Conservation (phyloP, 2,329 filamentous ascomycete species). For the Aspergillus sclerotialis region DNA sequence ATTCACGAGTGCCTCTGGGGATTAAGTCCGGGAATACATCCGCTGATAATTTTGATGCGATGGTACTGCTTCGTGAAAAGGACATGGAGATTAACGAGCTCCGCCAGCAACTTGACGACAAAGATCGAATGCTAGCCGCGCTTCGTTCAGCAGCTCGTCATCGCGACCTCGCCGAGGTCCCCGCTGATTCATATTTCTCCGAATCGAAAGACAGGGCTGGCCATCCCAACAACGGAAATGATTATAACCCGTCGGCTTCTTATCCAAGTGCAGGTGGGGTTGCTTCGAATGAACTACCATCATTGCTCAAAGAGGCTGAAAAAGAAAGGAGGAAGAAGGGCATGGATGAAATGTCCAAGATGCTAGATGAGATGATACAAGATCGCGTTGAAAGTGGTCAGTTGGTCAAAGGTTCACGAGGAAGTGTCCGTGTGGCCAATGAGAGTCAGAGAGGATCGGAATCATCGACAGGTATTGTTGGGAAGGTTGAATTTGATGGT, state of each 20-base stretch:
- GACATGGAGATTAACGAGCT: conserved; percentile 89
- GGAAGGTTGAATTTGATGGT: conserved; percentile 16
- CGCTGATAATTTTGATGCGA: conserved; percentile 71
- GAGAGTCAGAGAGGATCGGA: conserved; percentile 30
- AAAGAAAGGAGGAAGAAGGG: conserved; percentile 51
- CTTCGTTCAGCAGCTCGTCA: conserved; percentile 79
- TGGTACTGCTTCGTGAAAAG: conserved; percentile 72
- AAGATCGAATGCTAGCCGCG: conserved; percentile 86
- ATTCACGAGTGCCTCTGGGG: conserved; percentile 75
- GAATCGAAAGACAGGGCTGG: conserved; percentile 23
- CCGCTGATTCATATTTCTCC: conserved; percentile 26
- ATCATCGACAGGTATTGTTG: conserved; percentile 17
- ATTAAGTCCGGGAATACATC: conserved; percentile 60
- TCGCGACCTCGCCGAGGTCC: conserved; percentile 68
- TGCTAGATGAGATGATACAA: conserved; percentile 95
- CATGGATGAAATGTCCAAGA: conserved; percentile 86
- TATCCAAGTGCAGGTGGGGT: conserved; percentile 10
- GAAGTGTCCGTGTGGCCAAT: conserved; percentile 56
- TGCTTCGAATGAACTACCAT: conserved; percentile 18
- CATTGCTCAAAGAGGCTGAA: conserved; percentile 22
- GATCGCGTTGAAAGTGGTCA: conserved; percentile 74
- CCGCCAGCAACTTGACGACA: conserved; percentile 83
- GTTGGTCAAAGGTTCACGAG: conserved; percentile 58
- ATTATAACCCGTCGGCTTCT: conserved; percentile 18
- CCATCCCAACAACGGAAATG: conserved; percentile 23